Evolutionary conservation across 2,329 filamentous ascomycete species (phyloP).

Genomic region (Trichoderma atrobrunneum): DNA sequence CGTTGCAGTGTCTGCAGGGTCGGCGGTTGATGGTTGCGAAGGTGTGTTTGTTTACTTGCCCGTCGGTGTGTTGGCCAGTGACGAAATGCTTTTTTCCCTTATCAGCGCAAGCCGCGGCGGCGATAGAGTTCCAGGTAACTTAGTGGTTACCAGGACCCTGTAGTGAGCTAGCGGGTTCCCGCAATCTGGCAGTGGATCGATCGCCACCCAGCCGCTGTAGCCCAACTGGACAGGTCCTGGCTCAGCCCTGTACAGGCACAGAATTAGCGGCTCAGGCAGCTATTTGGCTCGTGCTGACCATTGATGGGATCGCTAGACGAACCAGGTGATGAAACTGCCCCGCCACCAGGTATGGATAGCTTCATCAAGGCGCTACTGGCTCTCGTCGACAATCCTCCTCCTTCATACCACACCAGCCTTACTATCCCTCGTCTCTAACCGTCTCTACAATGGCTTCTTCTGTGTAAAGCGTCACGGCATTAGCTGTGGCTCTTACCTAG

Average conservation of each 20-base stretch:
- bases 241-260: conserved; percentile 19
- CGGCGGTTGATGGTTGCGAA: background rate
- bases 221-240: background rate
- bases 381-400: conserved; percentile 12
- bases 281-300: background rate
- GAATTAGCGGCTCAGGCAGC: background rate
- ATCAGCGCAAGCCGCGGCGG: background rate
- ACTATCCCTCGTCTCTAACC: background rate
- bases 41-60: conserved; percentile 17
- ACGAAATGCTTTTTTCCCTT: conserved; percentile 18
- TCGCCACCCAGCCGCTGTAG: conserved; percentile 5
- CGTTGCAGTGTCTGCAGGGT: background rate
- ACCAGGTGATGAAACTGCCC: conserved; percentile 15
- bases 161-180: background rate
- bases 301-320: background rate
- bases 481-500: conserved; percentile 49
- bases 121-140: background rate
- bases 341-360: conserved; percentile 9
- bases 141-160: background rate
- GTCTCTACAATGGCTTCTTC: conserved; percentile 42
- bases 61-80: conserved; percentile 3
- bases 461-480: conserved; percentile 51
- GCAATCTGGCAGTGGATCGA: conserved; percentile 1
- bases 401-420: background rate
- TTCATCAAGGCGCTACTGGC: conserved; percentile 19